These are phyloP conservation scores for Paecilomyces fulvus DNA, from an alignment of 2,329 filamentous ascomycete species.

Conservation along the genomic window DNA sequence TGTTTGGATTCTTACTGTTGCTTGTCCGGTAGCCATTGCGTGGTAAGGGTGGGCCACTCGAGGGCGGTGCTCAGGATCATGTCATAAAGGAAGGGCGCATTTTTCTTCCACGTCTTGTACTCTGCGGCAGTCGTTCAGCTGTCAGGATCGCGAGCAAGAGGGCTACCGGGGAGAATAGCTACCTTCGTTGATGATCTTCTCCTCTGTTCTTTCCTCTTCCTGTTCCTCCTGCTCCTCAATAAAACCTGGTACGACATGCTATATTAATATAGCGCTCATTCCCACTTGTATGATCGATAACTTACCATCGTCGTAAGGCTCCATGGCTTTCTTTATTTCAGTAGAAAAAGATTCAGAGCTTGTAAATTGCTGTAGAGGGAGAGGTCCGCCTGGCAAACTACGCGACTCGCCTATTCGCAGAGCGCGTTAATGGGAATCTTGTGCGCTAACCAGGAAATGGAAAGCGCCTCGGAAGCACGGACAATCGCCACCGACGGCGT, in stretches of 20 bases:
- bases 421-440: constrained; percentile 29
- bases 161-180: constrained; percentile 7
- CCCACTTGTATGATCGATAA: constrained; percentile 7
- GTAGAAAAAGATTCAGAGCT: background rate
- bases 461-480: background rate
- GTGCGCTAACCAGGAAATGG: constrained; percentile 15
- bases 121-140: constrained; percentile 44
- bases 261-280: constrained; percentile 14
- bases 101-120: constrained; percentile 99
- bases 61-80: constrained; percentile 92
- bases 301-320: constrained; percentile 28
- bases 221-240: constrained; percentile 40
- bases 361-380: background rate
- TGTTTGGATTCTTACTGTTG: constrained; percentile 51
- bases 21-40: constrained; percentile 96
- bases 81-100: constrained; percentile 95
- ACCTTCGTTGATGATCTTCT: constrained; percentile 93
- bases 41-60: constrained; percentile 94
- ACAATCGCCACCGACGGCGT: background rate
- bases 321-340: constrained; percentile 16
- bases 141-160: background rate
- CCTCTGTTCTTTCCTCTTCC: constrained; percentile 67
- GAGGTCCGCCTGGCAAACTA: background rate
- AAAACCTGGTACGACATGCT: constrained; percentile 14
- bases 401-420: constrained; percentile 12